Conservation (phyloP, 257 asterid genomes). For the Solanum chilense region DNA sequence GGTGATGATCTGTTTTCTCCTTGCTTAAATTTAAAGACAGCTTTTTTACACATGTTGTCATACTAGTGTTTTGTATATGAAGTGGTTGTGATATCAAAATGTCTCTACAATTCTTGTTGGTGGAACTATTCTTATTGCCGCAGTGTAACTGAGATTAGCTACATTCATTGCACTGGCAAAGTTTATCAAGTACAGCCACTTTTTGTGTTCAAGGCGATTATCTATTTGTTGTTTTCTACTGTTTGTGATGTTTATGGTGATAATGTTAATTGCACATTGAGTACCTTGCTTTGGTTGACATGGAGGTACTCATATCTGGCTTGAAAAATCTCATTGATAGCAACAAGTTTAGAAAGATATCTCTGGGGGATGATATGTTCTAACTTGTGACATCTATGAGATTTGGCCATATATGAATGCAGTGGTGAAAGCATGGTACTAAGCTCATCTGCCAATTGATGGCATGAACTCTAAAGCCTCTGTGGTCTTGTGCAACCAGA, state of each 20-base stretch:
- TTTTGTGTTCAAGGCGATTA: neutral
- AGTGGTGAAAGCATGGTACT: neutral
- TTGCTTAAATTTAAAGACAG: constrained; percentile 19
- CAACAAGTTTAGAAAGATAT: neutral
- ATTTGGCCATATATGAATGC: neutral
- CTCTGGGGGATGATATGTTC: neutral
- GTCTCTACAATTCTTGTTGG: neutral
- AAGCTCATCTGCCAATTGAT: neutral
- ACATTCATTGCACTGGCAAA: neutral
- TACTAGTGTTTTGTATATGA: neutral
- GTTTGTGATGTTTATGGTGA: neutral
- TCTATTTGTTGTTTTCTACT: neutral
- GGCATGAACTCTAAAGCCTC: neutral
- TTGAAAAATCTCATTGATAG: neutral
- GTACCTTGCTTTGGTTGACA: neutral
- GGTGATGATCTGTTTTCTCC: constrained; percentile 16
- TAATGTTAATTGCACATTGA: neutral
- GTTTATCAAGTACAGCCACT: neutral
- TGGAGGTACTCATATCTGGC: neutral
- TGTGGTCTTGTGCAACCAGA: neutral
- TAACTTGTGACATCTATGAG: neutral
- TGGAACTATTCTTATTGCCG: neutral
- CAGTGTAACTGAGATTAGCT: neutral
- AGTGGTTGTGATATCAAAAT: neutral
- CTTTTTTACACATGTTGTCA: constrained; percentile 2